A percentile compares a stretch with the other conserved stretches of the same genome.
Evolutionary conservation across 2,329 filamentous ascomycete genomes (phyloP).

Genomic region (Eutypa lata): DNA sequence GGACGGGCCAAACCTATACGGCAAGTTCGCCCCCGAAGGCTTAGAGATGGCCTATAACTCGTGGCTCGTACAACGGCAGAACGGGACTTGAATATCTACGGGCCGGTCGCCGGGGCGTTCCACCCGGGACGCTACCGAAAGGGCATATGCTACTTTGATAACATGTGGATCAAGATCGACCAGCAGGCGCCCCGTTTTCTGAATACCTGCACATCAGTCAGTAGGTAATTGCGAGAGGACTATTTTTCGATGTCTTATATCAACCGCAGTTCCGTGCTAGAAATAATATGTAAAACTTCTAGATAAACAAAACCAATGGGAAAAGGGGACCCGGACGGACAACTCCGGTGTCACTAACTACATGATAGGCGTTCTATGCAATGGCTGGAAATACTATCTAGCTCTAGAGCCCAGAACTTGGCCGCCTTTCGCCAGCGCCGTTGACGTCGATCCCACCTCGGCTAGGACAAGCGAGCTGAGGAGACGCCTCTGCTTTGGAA

Average conservation of each 20-base stretch:
- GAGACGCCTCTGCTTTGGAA: no score
- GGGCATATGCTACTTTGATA: constrained; percentile 1
- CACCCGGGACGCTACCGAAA: not conserved
- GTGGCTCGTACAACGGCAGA: not conserved
- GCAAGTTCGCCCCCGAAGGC: not conserved
- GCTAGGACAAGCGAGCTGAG: not conserved
- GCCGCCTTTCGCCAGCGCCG: not conserved
- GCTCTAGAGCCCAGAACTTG: no score
- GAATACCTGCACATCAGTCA: not conserved
- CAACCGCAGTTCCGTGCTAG: no score
- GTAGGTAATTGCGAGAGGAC: no score
- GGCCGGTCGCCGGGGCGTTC: not conserved
- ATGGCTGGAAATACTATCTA: no score
- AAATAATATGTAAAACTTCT: no score
- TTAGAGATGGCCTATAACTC: not conserved
- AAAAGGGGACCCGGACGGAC: no score
- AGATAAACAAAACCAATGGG: no score
- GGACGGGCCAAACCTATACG: not conserved
- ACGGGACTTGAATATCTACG: not conserved
- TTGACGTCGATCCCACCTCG: not conserved
- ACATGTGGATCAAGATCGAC: constrained; percentile 4
- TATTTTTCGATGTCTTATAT: not conserved
- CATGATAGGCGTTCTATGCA: no score
- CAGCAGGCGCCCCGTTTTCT: not conserved
- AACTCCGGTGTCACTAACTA: no score